A percentile compares a stretch with the other conserved stretches of the same genome.
These are phyloP conservation scores for Daldinia bambusicola DNA, from an alignment of 495 filamentous ascomycete species.

Conservation along the genomic window DNA sequence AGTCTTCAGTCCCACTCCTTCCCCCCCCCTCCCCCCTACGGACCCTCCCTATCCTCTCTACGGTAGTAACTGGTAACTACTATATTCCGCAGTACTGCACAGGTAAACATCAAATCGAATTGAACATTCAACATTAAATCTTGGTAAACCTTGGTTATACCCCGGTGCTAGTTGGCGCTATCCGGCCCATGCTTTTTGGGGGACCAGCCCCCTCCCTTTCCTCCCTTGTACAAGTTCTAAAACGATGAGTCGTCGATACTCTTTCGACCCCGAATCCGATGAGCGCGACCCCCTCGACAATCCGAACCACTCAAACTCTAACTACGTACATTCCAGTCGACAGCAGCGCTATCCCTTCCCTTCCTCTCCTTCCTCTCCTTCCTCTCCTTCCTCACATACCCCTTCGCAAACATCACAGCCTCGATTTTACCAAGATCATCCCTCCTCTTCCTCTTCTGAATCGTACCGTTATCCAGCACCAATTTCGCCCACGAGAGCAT, in stretches of 20 bases:
- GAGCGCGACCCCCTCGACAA: conserved; percentile 54
- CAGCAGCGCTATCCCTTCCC: conserved; percentile 19
- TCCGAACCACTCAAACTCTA: conserved; percentile 26
- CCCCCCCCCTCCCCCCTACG: not conserved
- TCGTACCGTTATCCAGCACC: conserved; percentile 31
- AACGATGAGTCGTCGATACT: conserved; percentile 46
- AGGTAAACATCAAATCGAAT: no score
- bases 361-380: conserved; percentile 6
- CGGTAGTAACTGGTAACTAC: not conserved
- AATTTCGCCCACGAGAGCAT: conserved; percentile 38
- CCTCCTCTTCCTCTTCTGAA: conserved; percentile 31
- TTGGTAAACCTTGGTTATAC: no score
- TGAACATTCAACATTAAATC: no score
- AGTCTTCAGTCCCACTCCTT: no score
- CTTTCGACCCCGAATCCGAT: conserved; percentile 50
- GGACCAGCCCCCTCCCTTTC: not conserved
- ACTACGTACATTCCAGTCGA: conserved; percentile 34
- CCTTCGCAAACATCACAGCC: conserved; percentile 37
- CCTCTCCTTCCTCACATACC: conserved; percentile 6
- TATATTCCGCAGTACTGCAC: no score
- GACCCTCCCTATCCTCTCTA: not conserved
- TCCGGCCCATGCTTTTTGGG: not conserved
- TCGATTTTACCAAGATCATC: conserved; percentile 44
- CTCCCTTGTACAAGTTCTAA: not conserved
- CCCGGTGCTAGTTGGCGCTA: no score